Evolutionary conservation across 2,329 filamentous ascomycete genomes (phyloP).

Genomic region (Calonectria montana): DNA sequence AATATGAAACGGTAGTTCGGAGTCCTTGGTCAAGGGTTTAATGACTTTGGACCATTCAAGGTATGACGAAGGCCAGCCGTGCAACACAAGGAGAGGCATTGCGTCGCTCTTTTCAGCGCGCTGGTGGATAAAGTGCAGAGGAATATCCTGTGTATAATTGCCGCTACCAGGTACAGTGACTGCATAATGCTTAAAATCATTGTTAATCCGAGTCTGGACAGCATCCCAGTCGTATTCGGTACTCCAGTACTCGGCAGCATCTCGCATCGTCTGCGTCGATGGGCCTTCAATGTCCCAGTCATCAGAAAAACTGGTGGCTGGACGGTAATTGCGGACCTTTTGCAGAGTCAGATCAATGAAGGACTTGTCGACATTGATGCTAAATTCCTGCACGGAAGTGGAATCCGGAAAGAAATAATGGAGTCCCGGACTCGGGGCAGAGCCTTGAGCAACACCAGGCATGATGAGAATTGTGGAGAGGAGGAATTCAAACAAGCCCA

Average conservation of each 20-base stretch:
- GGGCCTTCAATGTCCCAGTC: not conserved
- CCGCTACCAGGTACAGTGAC: not conserved
- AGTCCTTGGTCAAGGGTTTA: conserved; percentile 39
- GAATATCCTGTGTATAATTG: not conserved
- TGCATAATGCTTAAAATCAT: not conserved
- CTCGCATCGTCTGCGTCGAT: not conserved
- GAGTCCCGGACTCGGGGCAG: not conserved
- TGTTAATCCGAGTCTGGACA: not conserved
- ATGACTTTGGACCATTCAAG: conserved; percentile 52
- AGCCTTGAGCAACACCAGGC: not conserved
- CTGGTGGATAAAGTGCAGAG: conserved; percentile 30
- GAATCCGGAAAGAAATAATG: not conserved
- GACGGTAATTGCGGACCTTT: not conserved
- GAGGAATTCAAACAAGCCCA: not conserved
- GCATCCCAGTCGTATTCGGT: not conserved
- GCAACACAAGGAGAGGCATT: conserved; percentile 54
- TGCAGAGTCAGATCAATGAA: not conserved
- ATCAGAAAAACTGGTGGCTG: not conserved
- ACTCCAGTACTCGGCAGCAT: not conserved
- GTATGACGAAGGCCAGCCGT: conserved; percentile 58
- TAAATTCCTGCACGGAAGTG: not conserved
- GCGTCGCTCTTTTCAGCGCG: conserved; percentile 36
- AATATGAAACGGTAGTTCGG: conserved; percentile 54
- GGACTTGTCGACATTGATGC: not conserved
- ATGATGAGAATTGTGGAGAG: not conserved